Conservation (phyloP, 768 basidiomycete species). For the Russula brevipes region DNA sequence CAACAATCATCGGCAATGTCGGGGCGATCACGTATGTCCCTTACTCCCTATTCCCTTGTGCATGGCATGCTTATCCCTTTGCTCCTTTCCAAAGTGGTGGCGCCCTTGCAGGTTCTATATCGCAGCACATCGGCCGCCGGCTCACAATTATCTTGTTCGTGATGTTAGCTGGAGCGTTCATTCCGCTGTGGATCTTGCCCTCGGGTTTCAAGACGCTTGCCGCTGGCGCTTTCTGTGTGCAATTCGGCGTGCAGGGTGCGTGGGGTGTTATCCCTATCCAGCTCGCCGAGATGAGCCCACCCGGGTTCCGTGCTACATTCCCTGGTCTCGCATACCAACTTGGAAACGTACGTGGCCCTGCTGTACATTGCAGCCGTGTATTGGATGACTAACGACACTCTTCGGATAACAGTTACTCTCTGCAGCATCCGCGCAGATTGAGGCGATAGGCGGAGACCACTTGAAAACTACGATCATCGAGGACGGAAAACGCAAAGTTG, state of each 20-base stretch:
- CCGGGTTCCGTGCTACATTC: conserved; percentile 46
- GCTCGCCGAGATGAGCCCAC: conserved; percentile 44
- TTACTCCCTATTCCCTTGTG: not conserved
- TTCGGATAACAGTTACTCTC: conserved; percentile 37
- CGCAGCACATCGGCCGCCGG: conserved; percentile 44
- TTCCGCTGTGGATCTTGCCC: conserved; percentile 45
- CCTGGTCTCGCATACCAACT: conserved; percentile 43
- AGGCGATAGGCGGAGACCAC: conserved; percentile 42
- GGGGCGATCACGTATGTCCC: conserved; percentile 30
- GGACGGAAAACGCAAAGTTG: conserved; percentile 29
- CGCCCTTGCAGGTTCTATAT: conserved; percentile 36
- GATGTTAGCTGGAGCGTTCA: conserved; percentile 32
- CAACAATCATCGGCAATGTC: conserved; percentile 42
- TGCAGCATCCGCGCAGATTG: conserved; percentile 45
- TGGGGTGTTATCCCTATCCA: conserved; percentile 37
- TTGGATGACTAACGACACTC: not conserved
- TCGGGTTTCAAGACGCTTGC: conserved; percentile 37
- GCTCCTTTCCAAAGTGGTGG: conserved; percentile 32
- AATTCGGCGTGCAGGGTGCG: conserved; percentile 44
- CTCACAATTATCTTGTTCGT: conserved; percentile 40
- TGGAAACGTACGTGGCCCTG: conserved; percentile 31
- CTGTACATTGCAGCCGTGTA: not conserved
- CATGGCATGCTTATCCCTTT: conserved; percentile 3
- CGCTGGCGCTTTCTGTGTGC: conserved; percentile 45
- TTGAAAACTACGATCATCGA: conserved; percentile 34